These are phyloP conservation scores for Kalanchoe fedtschenkoi DNA, from an alignment of 164 flowering plant genomes.

Conservation along the genomic window DNA sequence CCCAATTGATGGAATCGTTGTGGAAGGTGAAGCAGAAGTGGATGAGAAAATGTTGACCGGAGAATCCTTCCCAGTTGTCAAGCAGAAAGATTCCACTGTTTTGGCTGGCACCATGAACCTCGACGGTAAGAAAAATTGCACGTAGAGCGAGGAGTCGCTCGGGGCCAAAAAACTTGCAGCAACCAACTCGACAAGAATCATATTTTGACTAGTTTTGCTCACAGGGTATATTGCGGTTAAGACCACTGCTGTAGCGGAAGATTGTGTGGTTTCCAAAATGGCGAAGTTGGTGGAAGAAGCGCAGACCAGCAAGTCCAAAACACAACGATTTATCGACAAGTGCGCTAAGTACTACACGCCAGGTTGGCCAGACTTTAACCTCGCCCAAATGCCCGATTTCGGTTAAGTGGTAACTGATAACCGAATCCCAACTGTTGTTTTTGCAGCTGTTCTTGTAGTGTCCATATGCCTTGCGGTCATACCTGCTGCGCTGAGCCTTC, in stretches of 20 bases:
- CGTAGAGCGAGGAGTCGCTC: no score
- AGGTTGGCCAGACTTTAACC: no score
- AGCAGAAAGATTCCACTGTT: conserved; percentile 50
- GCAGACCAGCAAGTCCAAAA: conserved; percentile 58
- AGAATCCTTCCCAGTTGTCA: conserved; percentile 71
- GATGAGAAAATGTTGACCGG: conserved; percentile 72
- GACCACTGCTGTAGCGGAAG: conserved; percentile 70
- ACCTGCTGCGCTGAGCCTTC: conserved; percentile 41
- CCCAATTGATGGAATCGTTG: conserved; percentile 79
- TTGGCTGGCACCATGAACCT: conserved; percentile 94
- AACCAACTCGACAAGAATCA: no score
- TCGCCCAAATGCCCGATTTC: no score
- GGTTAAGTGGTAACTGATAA: no score
- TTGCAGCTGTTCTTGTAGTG: conserved; percentile 51
- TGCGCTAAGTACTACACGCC: no score
- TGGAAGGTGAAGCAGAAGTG: no score
- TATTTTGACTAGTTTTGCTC: not conserved
- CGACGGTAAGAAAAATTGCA: conserved; percentile 68
- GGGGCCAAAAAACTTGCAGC: no score
- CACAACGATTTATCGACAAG: no score
- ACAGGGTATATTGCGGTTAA: conserved; percentile 64
- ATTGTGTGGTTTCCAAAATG: conserved; percentile 81
- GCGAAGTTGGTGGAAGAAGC: conserved; percentile 92
- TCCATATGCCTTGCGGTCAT: conserved; percentile 39
- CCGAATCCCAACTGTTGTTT: not conserved